Evolutionary conservation across 805 yeast genomes (phyloP).

Genomic region (Scheffersomyces spartinae): DNA sequence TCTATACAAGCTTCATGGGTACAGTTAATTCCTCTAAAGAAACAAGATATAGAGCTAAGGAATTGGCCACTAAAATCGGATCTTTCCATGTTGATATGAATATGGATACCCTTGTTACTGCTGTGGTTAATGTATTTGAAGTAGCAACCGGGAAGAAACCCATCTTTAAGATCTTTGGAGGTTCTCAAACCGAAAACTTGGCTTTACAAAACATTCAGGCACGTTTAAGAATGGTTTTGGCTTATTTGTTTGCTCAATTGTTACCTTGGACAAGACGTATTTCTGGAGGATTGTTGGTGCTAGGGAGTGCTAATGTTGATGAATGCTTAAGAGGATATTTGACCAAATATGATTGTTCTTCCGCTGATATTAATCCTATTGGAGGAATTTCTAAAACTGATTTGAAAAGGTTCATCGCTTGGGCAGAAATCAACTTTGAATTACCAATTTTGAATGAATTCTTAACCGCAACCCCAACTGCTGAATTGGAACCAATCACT

Average conservation of each 20-base stretch:
- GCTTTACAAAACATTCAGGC: conserved; percentile 98
- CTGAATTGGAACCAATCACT: conserved; percentile 95
- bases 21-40: conserved; percentile 85
- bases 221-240: conserved; percentile 85
- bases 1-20: conserved; percentile 94
- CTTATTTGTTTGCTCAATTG: conserved; percentile 87
- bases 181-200: conserved; percentile 79
- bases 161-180: conserved; percentile 85
- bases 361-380: conserved; percentile 95
- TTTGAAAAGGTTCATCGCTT: conserved; percentile 71
- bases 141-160: conserved; percentile 88
- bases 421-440: conserved; percentile 59
- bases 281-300: conserved; percentile 74
- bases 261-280: conserved; percentile 88
- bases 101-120: conserved; percentile 74
- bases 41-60: conserved; percentile 74
- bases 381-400: conserved; percentile 98
- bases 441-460: conserved; percentile 72
- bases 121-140: conserved; percentile 69
- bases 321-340: conserved; percentile 92
- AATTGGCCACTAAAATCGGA: conserved; percentile 65
- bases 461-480: conserved; percentile 90
- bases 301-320: conserved; percentile 96
- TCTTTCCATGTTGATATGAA: conserved; percentile 86
- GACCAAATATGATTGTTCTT: conserved; percentile 94